Conservation (phyloP, 2,329 filamentous ascomycete species). For the Oidium heveae region DNA sequence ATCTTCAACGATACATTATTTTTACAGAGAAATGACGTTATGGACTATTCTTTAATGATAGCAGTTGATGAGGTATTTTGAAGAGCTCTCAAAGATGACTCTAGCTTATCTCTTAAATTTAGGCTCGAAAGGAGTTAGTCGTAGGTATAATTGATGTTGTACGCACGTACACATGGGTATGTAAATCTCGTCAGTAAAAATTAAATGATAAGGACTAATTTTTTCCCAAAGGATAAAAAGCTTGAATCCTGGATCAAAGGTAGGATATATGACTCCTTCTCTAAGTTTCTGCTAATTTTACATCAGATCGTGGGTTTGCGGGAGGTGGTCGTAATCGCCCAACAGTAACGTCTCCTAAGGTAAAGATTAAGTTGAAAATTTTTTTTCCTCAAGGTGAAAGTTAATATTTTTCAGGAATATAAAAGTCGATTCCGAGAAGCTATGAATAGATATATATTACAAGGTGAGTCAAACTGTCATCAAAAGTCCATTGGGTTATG, state of each 20-base stretch:
- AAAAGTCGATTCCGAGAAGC: slow-evolving; percentile 87
- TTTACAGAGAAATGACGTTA: slow-evolving; percentile 81
- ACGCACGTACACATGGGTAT: slow-evolving; percentile 73
- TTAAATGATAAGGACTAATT: neutral
- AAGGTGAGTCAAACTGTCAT: slow-evolving; percentile 5
- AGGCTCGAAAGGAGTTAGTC: slow-evolving; percentile 58
- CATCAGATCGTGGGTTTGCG: slow-evolving; percentile 50
- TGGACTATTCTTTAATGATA: slow-evolving; percentile 98
- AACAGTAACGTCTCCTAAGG: slow-evolving; percentile 88
- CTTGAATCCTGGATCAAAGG: slow-evolving; percentile 96
- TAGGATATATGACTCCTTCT: neutral
- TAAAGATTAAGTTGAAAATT: slow-evolving; percentile 15
- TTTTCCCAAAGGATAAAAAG: slow-evolving; percentile 52
- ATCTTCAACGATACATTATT: slow-evolving; percentile 98
- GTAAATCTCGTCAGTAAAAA: neutral
- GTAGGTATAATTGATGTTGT: slow-evolving; percentile 98
- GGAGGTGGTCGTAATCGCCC: slow-evolving; percentile 58
- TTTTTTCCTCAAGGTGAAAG: neutral
- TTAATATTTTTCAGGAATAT: slow-evolving; percentile 30
- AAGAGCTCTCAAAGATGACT: slow-evolving; percentile 1
- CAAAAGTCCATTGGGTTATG: neutral
- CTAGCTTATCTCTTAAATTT: neutral
- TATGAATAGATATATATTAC: slow-evolving; percentile 57
- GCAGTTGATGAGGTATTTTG: slow-evolving; percentile 52
- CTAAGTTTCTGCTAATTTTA: neutral